Evolutionary conservation across 2,329 filamentous ascomycete species (phyloP).

Genomic region (Ceratocystis destructans): DNA sequence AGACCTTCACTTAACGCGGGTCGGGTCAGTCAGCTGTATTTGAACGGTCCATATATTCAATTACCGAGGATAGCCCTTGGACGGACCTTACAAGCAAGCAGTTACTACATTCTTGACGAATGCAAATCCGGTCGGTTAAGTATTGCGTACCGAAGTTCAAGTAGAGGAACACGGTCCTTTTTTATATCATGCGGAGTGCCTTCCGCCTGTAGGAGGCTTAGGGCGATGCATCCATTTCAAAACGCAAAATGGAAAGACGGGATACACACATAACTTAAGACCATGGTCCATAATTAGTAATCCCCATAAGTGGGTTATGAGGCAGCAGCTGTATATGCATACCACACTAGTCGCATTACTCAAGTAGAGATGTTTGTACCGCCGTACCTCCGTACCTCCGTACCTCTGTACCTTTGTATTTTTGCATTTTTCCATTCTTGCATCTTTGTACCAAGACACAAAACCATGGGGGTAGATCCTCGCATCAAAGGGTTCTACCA

Average conservation of each 20-base stretch:
- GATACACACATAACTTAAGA: not conserved
- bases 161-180: too few species aligned
- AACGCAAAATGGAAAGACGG: not conserved
- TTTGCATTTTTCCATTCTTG: not conserved
- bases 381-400: too few species aligned
- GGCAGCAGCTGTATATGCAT: not conserved
- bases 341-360: not conserved
- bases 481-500: not conserved
- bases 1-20: too few species aligned
- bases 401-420: too few species aligned
- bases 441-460: not conserved
- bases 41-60: too few species aligned
- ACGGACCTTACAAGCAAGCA: too few species aligned
- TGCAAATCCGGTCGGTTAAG: too few species aligned
- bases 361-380: too few species aligned
- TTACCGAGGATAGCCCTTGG: too few species aligned
- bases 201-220: not conserved
- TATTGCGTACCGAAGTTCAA: too few species aligned
- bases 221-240: not conserved
- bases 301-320: not conserved
- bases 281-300: not conserved
- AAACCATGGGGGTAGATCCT: not conserved
- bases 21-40: too few species aligned
- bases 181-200: not conserved
- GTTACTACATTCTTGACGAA: too few species aligned